A percentile compares a stretch with the other conserved stretches of the same genome.
Conservation (phyloP, 2,329 filamentous ascomycete genomes). For the Colletotrichum agaves region DNA sequence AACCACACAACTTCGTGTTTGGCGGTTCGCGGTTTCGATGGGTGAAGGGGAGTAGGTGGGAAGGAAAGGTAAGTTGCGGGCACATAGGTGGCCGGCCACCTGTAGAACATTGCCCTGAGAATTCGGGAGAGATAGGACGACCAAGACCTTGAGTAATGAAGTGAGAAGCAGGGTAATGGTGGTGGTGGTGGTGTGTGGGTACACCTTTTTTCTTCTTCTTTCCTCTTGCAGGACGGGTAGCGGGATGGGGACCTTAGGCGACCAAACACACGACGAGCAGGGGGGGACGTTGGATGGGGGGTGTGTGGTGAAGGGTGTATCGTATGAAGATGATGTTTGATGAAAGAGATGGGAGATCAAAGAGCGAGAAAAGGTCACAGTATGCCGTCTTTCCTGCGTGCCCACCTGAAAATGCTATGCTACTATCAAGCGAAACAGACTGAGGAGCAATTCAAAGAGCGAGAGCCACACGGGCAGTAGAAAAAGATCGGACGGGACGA, state of each 20-base stretch:
- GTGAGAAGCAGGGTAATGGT: constrained; percentile 3
- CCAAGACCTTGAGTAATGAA: constrained; percentile 33
- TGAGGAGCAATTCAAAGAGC: constrained; percentile 11
- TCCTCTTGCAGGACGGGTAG: background rate
- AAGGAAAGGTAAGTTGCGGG: constrained; percentile 13
- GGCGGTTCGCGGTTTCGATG: constrained; percentile 8
- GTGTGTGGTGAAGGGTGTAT: constrained; percentile 4
- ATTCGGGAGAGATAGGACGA: constrained; percentile 32
- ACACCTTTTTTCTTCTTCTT: background rate
- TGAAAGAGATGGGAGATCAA: constrained; percentile 11
- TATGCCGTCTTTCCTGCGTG: constrained; percentile 21
- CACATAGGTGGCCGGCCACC: constrained; percentile 24
- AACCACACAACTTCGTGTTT: background rate
- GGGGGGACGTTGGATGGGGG: constrained; percentile 4
- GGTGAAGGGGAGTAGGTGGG: background rate
- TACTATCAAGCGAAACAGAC: constrained; percentile 8
- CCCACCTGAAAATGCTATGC: background rate
- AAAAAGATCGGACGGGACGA: constrained; percentile 26
- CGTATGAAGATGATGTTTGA: constrained; percentile 16
- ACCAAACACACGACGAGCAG: constrained; percentile 6
- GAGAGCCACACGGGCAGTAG: constrained; percentile 27
- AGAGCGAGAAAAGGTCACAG: constrained; percentile 19
- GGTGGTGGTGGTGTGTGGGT: constrained; percentile 20
- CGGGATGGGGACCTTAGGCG: constrained; percentile 16
- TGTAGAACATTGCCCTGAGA: constrained; percentile 31